Percentiles rank a stretch among this genome's conserved stretches.
Evolutionary conservation across 352 stramenopile genomes (phyloP).

Genomic region (Globisporangium irregulare): DNA sequence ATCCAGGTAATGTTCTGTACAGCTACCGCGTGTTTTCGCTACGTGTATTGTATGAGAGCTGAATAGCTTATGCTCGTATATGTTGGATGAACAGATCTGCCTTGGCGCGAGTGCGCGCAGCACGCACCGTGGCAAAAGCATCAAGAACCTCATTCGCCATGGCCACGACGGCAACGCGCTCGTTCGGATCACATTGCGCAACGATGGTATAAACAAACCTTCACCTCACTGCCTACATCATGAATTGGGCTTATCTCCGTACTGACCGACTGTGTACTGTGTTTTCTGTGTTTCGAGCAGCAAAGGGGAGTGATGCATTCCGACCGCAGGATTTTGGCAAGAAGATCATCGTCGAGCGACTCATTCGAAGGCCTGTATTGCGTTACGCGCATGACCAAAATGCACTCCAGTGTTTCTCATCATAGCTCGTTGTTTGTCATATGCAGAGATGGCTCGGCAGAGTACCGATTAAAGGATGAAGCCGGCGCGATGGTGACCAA

Average conservation of each 20-base stretch:
- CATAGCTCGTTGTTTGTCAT: background rate
- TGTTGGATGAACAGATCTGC: slow-evolving; percentile 84
- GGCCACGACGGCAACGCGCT: slow-evolving; percentile 83
- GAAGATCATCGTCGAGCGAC: slow-evolving; percentile 91
- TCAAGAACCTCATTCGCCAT: slow-evolving; percentile 96
- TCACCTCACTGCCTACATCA: background rate
- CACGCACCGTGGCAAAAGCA: slow-evolving; percentile 93
- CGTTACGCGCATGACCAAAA: background rate
- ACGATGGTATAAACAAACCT: slow-evolving; percentile 46
- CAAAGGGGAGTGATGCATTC: slow-evolving; percentile 86
- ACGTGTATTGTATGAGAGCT: background rate
- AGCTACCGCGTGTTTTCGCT: background rate
- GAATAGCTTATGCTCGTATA: background rate
- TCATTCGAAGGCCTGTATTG: slow-evolving; percentile 66
- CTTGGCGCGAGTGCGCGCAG: slow-evolving; percentile 90
- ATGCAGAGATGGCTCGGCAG: slow-evolving; percentile 55
- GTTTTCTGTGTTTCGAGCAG: slow-evolving; percentile 9
- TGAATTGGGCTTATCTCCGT: background rate
- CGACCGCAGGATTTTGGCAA: slow-evolving; percentile 90
- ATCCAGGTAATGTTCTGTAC: slow-evolving; percentile 83
- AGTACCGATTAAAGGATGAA: slow-evolving; percentile 74
- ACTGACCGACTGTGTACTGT: background rate
- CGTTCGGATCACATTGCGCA: slow-evolving; percentile 92
- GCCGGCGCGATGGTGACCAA: slow-evolving; percentile 64
- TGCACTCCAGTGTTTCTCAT: background rate